These are phyloP conservation scores for Deuterostichococcus epilithicus DNA, from an alignment of 139 green algal genomes.

Conservation along the genomic window DNA sequence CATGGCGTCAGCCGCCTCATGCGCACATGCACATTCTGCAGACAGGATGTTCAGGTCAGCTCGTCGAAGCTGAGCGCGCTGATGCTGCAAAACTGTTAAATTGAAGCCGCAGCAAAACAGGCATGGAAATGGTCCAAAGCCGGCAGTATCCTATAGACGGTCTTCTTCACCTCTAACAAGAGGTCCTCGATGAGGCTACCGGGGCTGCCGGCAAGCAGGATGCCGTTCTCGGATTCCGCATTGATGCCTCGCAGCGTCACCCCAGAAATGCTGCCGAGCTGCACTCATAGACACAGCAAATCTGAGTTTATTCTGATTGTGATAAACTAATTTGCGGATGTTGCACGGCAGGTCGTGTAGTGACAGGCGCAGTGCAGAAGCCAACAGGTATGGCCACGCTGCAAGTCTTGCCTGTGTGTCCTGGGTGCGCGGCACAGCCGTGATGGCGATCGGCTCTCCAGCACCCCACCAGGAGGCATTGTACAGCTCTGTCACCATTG, in stretches of 20 bases:
- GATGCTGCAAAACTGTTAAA: no score
- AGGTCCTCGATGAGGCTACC: neutral
- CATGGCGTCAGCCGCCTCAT: neutral
- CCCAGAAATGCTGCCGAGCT: neutral
- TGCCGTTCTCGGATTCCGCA: conserved; percentile 9
- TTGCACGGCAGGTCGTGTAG: no score
- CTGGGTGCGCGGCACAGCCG: conserved; percentile 22
- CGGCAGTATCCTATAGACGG: no score
- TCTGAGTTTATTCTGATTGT: no score
- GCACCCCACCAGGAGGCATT: conserved; percentile 38
- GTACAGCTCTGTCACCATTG: conserved; percentile 10
- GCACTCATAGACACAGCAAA: neutral
- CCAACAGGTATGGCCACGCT: neutral
- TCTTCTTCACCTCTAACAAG: neutral
- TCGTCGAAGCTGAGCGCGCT: no score
- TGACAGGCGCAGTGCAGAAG: no score
- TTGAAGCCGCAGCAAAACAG: no score
- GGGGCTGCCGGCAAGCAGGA: conserved; percentile 17
- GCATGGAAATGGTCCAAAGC: no score
- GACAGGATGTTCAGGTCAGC: no score
- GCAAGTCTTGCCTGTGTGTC: neutral
- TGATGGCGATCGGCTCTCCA: conserved; percentile 42
- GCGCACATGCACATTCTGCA: neutral
- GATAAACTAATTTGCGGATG: no score
- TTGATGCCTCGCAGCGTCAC: conserved; percentile 1